Evolutionary conservation across 805 yeast species (phyloP).

Genomic region (Torulaspora delbrueckii): DNA sequence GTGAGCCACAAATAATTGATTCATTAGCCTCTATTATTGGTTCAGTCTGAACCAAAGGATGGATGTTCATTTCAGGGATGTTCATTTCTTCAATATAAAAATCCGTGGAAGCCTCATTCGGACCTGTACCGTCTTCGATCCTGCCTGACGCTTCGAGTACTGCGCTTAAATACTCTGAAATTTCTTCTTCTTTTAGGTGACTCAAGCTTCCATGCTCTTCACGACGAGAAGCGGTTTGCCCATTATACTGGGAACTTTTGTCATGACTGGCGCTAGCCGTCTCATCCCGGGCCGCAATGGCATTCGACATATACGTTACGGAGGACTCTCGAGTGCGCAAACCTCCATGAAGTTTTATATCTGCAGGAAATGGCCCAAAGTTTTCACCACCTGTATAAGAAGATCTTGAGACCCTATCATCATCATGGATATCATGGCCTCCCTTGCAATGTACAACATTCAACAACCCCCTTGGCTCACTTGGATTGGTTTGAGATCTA

Average conservation of each 20-base stretch:
- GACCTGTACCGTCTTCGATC: background rate
- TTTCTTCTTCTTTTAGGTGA: constrained; percentile 2
- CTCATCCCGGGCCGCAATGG: background rate
- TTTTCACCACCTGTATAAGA: background rate
- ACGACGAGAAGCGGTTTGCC: background rate
- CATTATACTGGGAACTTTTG: background rate
- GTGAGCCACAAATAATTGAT: background rate
- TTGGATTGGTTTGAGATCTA: background rate
- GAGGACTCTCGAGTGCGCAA: background rate
- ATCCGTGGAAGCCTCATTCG: background rate
- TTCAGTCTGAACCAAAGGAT: constrained; percentile 6
- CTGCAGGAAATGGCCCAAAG: background rate
- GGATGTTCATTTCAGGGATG: background rate
- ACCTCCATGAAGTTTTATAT: background rate
- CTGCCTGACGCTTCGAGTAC: constrained; percentile 5
- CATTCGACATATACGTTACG: background rate
- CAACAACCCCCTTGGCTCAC: background rate
- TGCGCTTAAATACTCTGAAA: constrained; percentile 4
- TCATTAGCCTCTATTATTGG: constrained; percentile 5
- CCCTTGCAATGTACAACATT: background rate
- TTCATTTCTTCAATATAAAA: constrained; percentile 4
- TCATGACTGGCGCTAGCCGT: background rate
- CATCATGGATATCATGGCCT: background rate
- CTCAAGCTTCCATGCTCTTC: background rate
- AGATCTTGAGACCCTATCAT: background rate